phyloP scores from a whole-genome alignment of 495 filamentous ascomycete species.

The Hypoxylon fragiforme region DNA sequence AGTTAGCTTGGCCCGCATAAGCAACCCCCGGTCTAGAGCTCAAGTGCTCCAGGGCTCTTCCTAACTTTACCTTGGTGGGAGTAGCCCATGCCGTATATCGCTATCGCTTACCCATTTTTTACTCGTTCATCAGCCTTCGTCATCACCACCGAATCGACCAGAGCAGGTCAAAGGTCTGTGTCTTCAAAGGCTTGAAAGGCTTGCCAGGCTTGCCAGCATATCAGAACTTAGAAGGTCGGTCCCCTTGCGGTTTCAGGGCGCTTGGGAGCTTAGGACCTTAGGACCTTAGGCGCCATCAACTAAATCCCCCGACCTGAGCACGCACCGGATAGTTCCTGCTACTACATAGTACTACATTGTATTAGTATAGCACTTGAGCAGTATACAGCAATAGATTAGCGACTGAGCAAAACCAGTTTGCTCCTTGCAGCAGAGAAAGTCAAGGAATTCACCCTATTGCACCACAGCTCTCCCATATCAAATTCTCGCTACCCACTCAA shows the following conservation, averaged over 20 bases:
- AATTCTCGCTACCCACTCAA: constrained; percentile 23
- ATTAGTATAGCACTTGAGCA: background rate
- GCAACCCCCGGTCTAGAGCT: constrained; percentile 29
- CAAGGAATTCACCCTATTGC: constrained; percentile 26
- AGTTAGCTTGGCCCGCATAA: constrained; percentile 19
- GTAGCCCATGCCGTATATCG: constrained; percentile 19
- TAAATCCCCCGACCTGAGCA: background rate
- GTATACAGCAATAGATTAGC: constrained; percentile 1
- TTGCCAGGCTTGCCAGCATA: constrained; percentile 16
- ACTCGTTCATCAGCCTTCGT: constrained; percentile 23
- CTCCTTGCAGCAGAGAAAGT: constrained; percentile 17
- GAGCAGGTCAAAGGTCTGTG: too few species aligned
- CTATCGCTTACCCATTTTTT: constrained; percentile 5
- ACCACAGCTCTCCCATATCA: constrained; percentile 15
- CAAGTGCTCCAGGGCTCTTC: constrained; percentile 8
- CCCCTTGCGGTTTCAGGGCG: constrained; percentile 6
- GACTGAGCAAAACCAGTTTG: constrained; percentile 14
- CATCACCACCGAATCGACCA: constrained; percentile 20
- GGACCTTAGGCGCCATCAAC: constrained; percentile 6
- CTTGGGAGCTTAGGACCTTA: too few species aligned
- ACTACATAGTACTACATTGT: too few species aligned
- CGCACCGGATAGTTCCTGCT: background rate
- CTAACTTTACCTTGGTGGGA: constrained; percentile 11
- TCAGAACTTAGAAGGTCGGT: background rate
- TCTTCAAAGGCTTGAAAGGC: too few species aligned